Percentiles rank a stretch among this genome's conserved stretches.
These are phyloP conservation scores for Hyphopichia wangnamkhiaoensis DNA, from an alignment of 1,139 yeast genomes.

Conservation along the genomic window DNA sequence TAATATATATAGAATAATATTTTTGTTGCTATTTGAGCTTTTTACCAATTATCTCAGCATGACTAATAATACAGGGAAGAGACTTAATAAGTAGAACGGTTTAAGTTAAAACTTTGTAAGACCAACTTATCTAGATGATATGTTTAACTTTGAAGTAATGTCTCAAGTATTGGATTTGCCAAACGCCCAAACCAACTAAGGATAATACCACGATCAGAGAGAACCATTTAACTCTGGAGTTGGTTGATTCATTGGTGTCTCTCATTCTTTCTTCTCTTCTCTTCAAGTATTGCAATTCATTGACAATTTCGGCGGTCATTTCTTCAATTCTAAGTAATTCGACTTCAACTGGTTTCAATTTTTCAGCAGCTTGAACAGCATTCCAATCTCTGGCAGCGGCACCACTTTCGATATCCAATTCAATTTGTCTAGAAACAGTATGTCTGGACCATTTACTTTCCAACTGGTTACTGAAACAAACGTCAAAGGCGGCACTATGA, in stretches of 20 bases:
- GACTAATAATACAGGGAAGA: conserved; percentile 1
- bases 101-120: neutral
- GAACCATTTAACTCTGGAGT: conserved; percentile 82
- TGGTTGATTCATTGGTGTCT: conserved; percentile 95
- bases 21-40: neutral
- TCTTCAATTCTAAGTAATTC: conserved; percentile 85
- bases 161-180: conserved; percentile 92
- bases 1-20: neutral
- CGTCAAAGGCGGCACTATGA: conserved; percentile 81
- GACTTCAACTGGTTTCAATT: conserved; percentile 88
- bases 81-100: neutral
- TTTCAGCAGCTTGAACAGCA: conserved; percentile 88
- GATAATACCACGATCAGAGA: conserved; percentile 68
- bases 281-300: conserved; percentile 80
- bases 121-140: conserved; percentile 56
- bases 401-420: conserved; percentile 91
- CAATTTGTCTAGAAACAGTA: conserved; percentile 61
- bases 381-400: conserved; percentile 98
- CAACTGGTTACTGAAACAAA: conserved; percentile 77
- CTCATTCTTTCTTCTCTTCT: conserved; percentile 88
- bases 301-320: conserved; percentile 73
- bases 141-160: conserved; percentile 93
- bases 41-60: neutral
- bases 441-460: conserved; percentile 39
- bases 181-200: conserved; percentile 76